A percentile compares a stretch with the other conserved stretches of the same genome.
These are phyloP conservation scores for Saccharomycopsis oosterbeekiorum DNA, from an alignment of 805 yeast species.

Conservation along the genomic window DNA sequence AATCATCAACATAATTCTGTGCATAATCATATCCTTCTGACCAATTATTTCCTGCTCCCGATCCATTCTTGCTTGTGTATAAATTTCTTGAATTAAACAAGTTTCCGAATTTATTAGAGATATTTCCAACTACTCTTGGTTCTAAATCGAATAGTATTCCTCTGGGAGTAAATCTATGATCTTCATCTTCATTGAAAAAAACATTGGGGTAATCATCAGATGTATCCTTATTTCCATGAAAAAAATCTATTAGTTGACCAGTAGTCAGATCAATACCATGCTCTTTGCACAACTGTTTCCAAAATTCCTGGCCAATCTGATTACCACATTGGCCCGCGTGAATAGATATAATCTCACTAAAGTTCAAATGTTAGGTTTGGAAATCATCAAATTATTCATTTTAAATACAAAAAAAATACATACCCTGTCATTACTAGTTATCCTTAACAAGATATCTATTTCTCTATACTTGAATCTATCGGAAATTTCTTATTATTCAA, in stretches of 20 bases:
- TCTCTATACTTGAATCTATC: no score
- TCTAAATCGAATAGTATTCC: slow-evolving; percentile 80
- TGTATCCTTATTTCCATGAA: slow-evolving; percentile 4
- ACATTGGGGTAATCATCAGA: slow-evolving; percentile 70
- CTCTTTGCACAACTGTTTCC: slow-evolving; percentile 81
- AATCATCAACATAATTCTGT: slow-evolving; percentile 52
- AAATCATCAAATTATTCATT: neutral
- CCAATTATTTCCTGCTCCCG: slow-evolving; percentile 97
- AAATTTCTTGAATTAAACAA: slow-evolving; percentile 79
- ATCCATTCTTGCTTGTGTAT: slow-evolving; percentile 69
- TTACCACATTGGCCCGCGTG: slow-evolving; percentile 94
- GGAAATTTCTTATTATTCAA: no score
- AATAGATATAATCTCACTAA: slow-evolving; percentile 55
- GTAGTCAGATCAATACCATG: slow-evolving; percentile 66
- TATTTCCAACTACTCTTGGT: slow-evolving; percentile 73
- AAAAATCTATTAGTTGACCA: slow-evolving; percentile 37
- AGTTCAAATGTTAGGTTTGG: neutral
- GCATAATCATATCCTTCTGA: slow-evolving; percentile 81
- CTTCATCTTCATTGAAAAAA: slow-evolving; percentile 70
- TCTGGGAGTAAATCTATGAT: slow-evolving; percentile 77
- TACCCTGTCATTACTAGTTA: neutral
- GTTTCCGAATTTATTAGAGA: slow-evolving; percentile 40
- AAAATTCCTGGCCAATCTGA: slow-evolving; percentile 86
- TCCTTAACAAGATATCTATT: neutral
- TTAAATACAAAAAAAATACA: neutral